Base-by-base conservation (phyloP, 495 filamentous ascomycete genomes). In the Penicillium tannophilum region DNA sequence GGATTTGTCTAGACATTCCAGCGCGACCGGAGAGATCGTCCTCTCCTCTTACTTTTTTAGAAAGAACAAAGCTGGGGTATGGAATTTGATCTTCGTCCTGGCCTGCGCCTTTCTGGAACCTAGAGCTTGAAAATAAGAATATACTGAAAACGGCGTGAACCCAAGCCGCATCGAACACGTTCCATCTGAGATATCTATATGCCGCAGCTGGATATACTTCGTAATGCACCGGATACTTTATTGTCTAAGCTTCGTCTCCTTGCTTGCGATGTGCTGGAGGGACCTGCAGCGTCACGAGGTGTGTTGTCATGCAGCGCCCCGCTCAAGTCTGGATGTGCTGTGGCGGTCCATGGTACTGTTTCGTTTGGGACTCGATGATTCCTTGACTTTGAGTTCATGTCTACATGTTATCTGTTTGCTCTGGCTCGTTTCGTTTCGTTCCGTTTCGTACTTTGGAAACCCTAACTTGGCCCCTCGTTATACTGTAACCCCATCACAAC, bases 201-300 rank as follows among this genome's bases (percentile, higher is more conserved):
- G 11, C 42, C 4, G 1, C 7, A 46, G 19, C 19, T 0, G 2
- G 19, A 46, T 46, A 23, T 23, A 49, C 24, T 49, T 49, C 46
- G 3, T 23, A 23, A 44, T 54, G 31, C 50, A 43, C 2, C 35
- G 35, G 36, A 52, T 36, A 52, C 11, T 52, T 52, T 17, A 39
- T 54, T 10, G 6, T 12, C 19, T 54, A 42, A 54, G 52, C 36
- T 54, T 54, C 36, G 16, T 39, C 52, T 54, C 52, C 36, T 54
- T 43, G 36, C 36, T 36, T 49, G 26, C 39, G 24, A 12, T 2
- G 39, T 16, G 7, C 17, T 35, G 9, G 9, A 31, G 11, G 62
- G 62, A 61, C 55, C 58, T 64, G 62, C 62, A 55, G 57, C 16
- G 61, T 67, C 61, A 67, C 61, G 58, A 61, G 55, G 56, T 35